phyloP scores from a whole-genome alignment of 2,329 filamentous ascomycete genomes.

The Fusarium heterosporum region DNA sequence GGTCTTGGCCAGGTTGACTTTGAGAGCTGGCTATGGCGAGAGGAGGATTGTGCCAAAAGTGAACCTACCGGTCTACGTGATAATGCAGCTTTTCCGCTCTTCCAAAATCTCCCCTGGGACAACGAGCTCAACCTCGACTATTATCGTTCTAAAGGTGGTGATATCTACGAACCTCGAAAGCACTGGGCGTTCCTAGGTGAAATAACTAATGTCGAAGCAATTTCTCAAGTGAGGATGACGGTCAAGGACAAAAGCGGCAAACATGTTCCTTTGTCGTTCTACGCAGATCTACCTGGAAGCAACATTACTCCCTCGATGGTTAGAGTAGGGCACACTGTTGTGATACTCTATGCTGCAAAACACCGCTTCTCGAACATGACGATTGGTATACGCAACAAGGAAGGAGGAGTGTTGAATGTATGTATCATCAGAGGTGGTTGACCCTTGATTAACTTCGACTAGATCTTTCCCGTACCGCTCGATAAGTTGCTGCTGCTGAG shows the following conservation, averaged over 20 bases:
- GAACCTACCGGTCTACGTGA: constrained; percentile 9
- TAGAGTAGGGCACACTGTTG: constrained; percentile 10
- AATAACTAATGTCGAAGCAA: not conserved
- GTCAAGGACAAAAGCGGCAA: constrained; percentile 22
- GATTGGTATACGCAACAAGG: constrained; percentile 9
- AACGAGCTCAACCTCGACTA: not conserved
- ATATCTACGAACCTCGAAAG: not conserved
- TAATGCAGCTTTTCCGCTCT: constrained; percentile 9
- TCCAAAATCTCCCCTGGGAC: not conserved
- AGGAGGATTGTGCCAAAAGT: not conserved
- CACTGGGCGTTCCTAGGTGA: constrained; percentile 36
- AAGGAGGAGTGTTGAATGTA: constrained; percentile 3
- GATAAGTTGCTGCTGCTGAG: constrained; percentile 16
- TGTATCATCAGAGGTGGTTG: not conserved
- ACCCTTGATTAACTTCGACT: rapidly evolving
- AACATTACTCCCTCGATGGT: not conserved
- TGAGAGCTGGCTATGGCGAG: constrained; percentile 19
- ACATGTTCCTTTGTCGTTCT: constrained; percentile 2
- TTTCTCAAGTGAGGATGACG: not conserved
- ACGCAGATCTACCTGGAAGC: not conserved
- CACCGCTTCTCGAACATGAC: not conserved
- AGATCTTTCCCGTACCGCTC: constrained; percentile 25
- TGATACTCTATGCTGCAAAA: constrained; percentile 16
- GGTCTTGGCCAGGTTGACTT: not conserved
- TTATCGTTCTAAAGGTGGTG: not conserved